Conservation (phyloP, 208 protist species). For the Leishmania arabica region DNA sequence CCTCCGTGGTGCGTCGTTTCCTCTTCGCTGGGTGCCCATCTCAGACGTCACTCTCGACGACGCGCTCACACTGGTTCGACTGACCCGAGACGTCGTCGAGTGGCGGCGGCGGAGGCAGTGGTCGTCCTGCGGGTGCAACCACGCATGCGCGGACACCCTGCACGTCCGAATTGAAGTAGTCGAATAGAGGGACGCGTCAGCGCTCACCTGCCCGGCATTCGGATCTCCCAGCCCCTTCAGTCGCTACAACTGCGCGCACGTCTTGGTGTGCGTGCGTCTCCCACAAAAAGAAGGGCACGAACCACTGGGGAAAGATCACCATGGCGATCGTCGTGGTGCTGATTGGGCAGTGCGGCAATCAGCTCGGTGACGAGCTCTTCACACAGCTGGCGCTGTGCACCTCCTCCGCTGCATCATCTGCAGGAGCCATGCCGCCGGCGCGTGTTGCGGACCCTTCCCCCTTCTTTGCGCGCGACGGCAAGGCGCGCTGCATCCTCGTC, state of each 20-base stretch:
- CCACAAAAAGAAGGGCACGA: not conserved
- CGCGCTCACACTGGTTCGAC: not conserved
- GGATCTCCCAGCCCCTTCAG: not conserved
- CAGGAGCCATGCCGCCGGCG: not conserved
- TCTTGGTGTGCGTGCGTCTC: not conserved
- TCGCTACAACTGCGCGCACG: not conserved
- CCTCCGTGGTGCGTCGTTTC: not conserved
- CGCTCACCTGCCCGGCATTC: not conserved
- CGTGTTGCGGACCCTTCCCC: constrained; percentile 16
- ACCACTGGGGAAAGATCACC: not conserved
- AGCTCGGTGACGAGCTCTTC: constrained; percentile 86
- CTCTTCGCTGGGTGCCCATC: not conserved
- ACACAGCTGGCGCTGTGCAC: constrained; percentile 57
- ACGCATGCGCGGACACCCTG: not conserved
- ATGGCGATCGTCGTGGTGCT: constrained; percentile 83
- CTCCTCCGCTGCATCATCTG: not conserved
- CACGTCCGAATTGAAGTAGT: not conserved
- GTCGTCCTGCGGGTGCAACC: not conserved
- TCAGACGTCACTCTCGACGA: not conserved
- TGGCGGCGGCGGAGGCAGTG: not conserved
- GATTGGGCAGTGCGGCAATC: constrained; percentile 90
- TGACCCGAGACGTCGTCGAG: not conserved
- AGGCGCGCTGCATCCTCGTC: constrained; percentile 81
- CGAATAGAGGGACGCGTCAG: not conserved
- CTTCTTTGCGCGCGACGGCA: constrained; percentile 70